Evolutionary conservation across 306 rosid species (phyloP).

Genomic region (Dryas alaskensis): DNA sequence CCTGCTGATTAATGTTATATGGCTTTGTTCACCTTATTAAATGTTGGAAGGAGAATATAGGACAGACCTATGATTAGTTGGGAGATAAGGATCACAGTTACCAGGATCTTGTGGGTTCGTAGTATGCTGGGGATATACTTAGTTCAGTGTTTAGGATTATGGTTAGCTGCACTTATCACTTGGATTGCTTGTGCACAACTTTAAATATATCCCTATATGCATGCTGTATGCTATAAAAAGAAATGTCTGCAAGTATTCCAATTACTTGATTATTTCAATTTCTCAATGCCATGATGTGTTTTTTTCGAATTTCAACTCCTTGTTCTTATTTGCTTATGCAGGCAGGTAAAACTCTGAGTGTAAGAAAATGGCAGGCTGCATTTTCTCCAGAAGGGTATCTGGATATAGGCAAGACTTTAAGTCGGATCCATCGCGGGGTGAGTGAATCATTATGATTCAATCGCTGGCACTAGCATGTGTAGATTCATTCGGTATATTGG

Average conservation of each 20-base stretch:
- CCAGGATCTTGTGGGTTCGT: background rate
- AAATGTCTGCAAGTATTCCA: background rate
- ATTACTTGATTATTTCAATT: constrained; percentile 2
- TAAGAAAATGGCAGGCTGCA: constrained; percentile 90
- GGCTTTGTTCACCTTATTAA: background rate
- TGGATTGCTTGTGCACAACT: background rate
- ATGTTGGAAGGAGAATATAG: background rate
- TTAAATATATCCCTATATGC: background rate
- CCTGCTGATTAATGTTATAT: background rate
- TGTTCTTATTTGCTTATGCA: constrained; percentile 34
- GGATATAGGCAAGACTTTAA: constrained; percentile 77
- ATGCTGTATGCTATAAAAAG: background rate
- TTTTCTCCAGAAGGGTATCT: constrained; percentile 78
- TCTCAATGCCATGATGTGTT: background rate
- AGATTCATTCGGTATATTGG: background rate
- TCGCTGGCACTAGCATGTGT: constrained; percentile 25
- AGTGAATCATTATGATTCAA: constrained; percentile 35
- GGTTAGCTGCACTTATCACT: too few species aligned
- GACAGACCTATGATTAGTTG: background rate
- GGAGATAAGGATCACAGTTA: background rate
- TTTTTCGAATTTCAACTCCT: constrained; percentile 24
- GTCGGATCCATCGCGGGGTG: constrained; percentile 91
- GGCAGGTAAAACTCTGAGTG: constrained; percentile 91
- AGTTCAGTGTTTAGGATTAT: background rate
- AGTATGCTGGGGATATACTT: background rate